Percentiles rank a stretch among this genome's conserved stretches.
phyloP scores from a whole-genome alignment of 2,329 filamentous ascomycete genomes.

The Ceratocystis huliohia region DNA sequence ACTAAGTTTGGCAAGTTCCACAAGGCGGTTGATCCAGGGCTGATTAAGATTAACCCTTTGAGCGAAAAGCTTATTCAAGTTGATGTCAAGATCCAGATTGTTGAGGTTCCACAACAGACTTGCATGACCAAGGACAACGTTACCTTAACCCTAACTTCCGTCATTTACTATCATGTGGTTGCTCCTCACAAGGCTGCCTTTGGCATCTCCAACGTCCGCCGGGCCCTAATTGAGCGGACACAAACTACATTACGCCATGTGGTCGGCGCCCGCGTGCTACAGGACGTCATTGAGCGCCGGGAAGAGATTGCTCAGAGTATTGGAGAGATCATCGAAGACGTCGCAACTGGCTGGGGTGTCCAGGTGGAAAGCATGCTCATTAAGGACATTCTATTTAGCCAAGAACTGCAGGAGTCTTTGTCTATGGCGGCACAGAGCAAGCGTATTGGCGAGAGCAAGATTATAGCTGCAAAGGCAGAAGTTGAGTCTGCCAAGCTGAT shows the following conservation, averaged over 20 bases:
- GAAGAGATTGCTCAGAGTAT: slow-evolving; percentile 95
- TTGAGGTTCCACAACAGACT: slow-evolving; percentile 88
- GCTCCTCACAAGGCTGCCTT: slow-evolving; percentile 95
- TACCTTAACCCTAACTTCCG: slow-evolving; percentile 79
- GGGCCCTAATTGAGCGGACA: slow-evolving; percentile 93
- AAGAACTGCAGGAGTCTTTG: slow-evolving; percentile 87
- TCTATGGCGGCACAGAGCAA: slow-evolving; percentile 98
- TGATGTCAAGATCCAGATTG: slow-evolving; percentile 98
- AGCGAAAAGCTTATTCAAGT: slow-evolving; percentile 81
- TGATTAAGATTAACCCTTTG: slow-evolving; percentile 94
- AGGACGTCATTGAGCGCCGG: slow-evolving; percentile 95
- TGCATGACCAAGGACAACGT: slow-evolving; percentile 99
- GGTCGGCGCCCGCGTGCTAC: slow-evolving; percentile 84
- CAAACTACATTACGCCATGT: slow-evolving; percentile 97
- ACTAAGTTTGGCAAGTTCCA: slow-evolving; percentile 94
- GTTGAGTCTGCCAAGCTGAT: slow-evolving; percentile 92
- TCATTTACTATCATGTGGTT: slow-evolving; percentile 98
- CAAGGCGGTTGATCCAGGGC: slow-evolving; percentile 87
- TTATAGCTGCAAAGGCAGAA: slow-evolving; percentile 93
- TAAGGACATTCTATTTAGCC: slow-evolving; percentile 97
- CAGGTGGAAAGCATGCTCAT: slow-evolving; percentile 97
- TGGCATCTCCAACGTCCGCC: slow-evolving; percentile 84
- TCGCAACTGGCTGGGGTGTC: slow-evolving; percentile 86
- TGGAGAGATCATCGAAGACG: slow-evolving; percentile 93
- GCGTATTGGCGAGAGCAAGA: slow-evolving; percentile 95